A percentile compares a stretch with the other conserved stretches of the same genome.
Conservation (phyloP, 495 filamentous ascomycete genomes). For the Tuber magnatum region DNA sequence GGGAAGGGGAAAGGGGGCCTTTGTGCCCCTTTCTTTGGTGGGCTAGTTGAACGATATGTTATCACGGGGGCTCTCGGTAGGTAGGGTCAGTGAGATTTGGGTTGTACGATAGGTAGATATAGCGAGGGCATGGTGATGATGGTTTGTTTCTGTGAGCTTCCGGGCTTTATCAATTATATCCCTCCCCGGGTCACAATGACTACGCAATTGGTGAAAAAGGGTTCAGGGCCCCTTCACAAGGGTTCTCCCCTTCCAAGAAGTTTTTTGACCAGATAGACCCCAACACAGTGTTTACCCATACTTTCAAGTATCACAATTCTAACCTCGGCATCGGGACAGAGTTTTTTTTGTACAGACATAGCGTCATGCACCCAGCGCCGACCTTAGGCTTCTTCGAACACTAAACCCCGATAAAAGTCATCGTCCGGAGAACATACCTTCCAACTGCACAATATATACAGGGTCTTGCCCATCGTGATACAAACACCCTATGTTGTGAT, state of each 20-base stretch:
- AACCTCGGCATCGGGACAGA: background rate
- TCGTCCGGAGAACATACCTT: background rate
- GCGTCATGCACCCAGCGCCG: background rate
- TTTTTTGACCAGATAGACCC: background rate
- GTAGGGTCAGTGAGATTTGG: background rate
- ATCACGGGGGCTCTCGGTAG: background rate
- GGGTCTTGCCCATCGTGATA: background rate
- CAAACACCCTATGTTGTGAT: conserved; percentile 2
- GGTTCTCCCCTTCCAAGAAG: background rate
- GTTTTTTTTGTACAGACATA: background rate
- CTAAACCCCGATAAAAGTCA: background rate
- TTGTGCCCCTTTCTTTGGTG: background rate
- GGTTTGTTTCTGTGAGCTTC: background rate
- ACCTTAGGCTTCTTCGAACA: background rate
- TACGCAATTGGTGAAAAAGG: background rate
- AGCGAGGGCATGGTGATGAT: background rate
- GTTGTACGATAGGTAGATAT: background rate
- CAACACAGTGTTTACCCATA: background rate
- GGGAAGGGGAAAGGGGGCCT: background rate
- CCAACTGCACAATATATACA: background rate
- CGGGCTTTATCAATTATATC: background rate
- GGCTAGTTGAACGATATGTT: background rate
- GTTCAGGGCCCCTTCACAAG: background rate
- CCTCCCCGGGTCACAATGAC: background rate
- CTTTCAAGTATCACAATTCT: background rate